A percentile compares a stretch with the other conserved stretches of the same genome.
Conservation (phyloP, 1,284 basidiomycete species). For the Apiotrichum sp. region DNA sequence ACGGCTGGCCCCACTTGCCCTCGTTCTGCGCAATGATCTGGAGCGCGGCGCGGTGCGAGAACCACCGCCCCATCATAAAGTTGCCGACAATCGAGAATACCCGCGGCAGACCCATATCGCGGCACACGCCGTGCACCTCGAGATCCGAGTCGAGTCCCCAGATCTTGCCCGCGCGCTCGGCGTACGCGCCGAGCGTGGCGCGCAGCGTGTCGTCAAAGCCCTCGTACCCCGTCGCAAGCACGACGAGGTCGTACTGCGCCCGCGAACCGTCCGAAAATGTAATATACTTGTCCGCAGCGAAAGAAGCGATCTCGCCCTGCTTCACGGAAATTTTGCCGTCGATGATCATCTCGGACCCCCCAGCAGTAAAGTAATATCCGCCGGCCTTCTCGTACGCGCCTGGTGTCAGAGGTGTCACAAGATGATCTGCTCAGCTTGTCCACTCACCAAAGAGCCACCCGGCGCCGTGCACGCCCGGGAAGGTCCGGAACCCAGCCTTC, state of each 20-base stretch:
- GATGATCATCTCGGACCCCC: slow-evolving; percentile 54
- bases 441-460: slow-evolving; percentile 22
- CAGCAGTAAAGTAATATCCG: slow-evolving; percentile 53
- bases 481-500: slow-evolving; percentile 57
- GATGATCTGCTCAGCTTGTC: too few species aligned
- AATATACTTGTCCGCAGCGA: slow-evolving; percentile 51
- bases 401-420: too few species aligned
- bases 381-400: slow-evolving; percentile 44
- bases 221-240: slow-evolving; percentile 60
- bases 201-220: slow-evolving; percentile 46
- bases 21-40: slow-evolving; percentile 59
- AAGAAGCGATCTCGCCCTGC: slow-evolving; percentile 54
- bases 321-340: slow-evolving; percentile 70
- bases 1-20: slow-evolving; percentile 41
- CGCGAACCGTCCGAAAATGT: slow-evolving; percentile 61
- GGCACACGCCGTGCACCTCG: slow-evolving; percentile 54
- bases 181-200: slow-evolving; percentile 52
- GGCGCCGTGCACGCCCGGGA: slow-evolving; percentile 54
- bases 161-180: slow-evolving; percentile 50
- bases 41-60: slow-evolving; percentile 57
- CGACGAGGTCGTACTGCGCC: slow-evolving; percentile 60
- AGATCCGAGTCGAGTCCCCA: slow-evolving; percentile 59
- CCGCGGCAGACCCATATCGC: slow-evolving; percentile 48
- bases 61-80: slow-evolving; percentile 54
- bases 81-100: slow-evolving; percentile 47